Percentiles rank a stretch among this genome's conserved stretches.
Conservation (phyloP, 2,329 filamentous ascomycete species). For the Magnaporthiopsis rhizophila region DNA sequence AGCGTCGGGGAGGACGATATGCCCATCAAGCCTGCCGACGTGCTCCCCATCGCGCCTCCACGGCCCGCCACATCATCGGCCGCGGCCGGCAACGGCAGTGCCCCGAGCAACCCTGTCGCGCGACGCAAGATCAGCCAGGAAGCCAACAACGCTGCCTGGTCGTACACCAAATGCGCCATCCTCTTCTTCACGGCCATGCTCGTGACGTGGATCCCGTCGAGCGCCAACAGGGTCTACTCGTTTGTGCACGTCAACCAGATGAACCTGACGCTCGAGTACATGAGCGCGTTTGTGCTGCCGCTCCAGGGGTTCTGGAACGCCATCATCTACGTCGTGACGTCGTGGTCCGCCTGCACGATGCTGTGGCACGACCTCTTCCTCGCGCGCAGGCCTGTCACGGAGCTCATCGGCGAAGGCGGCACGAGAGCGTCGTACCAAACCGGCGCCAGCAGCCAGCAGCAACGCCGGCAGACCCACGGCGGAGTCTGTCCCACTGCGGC, state of each 20-base stretch:
- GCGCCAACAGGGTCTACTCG: conserved; percentile 67
- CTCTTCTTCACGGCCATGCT: conserved; percentile 65
- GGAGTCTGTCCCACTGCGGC: not conserved
- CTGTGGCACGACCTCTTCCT: conserved; percentile 30
- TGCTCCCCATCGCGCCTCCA: not conserved
- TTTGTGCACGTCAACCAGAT: conserved; percentile 47
- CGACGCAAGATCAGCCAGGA: conserved; percentile 34
- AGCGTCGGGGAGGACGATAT: conserved; percentile 12
- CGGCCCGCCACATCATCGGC: not conserved
- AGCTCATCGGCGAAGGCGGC: conserved; percentile 21
- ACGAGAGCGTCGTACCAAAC: conserved; percentile 3
- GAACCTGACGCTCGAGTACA: conserved; percentile 55
- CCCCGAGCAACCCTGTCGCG: conserved; percentile 12
- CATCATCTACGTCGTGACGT: conserved; percentile 66
- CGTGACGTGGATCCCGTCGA: conserved; percentile 71
- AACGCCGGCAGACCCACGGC: not conserved
- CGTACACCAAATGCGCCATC: conserved; percentile 62
- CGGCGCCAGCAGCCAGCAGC: conserved; percentile 3
- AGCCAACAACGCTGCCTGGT: conserved; percentile 56
- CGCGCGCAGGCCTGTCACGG: conserved; percentile 19
- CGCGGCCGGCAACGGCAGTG: conserved; percentile 5
- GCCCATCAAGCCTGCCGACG: conserved; percentile 18
- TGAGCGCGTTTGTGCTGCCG: conserved; percentile 67
- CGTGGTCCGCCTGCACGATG: conserved; percentile 52
- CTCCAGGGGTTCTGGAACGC: conserved; percentile 83